Evolutionary conservation across 164 flowering plant species (phyloP), one percentile per base, ranked within the genome.

Genomic region (Stephania yunnanensis): DNA sequence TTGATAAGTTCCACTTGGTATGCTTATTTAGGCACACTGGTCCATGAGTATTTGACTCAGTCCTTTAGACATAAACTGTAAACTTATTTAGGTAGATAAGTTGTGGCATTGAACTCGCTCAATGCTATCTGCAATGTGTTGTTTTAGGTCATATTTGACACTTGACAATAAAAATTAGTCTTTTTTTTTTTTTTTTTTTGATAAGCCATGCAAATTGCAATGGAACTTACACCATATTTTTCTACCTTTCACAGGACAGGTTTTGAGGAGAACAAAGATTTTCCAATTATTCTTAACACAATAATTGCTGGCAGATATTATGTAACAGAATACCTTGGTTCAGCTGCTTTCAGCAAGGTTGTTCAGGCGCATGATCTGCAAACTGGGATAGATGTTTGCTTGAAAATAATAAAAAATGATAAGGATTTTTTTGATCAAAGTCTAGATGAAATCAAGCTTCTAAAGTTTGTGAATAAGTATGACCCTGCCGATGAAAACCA

Each of bases 391-490:
- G 90, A 95, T 81, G 98, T 95, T 76, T 95, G 98, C 81, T 77
- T 95, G 81, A 95, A 95, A 89, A 93, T 95, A 71, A 90, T 95
- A 71, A 95, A 95, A 76, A 95, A 95, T 75, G 97, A 93, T 74
- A 95, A 95, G 77, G 97, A 95, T 75, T 93, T 90, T 58, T 95
- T 95, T 71, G 97, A 95, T 74, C 98, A 95, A 81, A 95, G 97
- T 81, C 85, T 95, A 55, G 98, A 93, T 82, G 99, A 93, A 81
- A 90, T 93, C 58, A 93, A 93, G 81, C 97, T 93, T 66, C 80
- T 95, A 19, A 95, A 95, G 87, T 85, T 84, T 79, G 98, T 91
- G 76, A 95, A 93, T 83, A 95, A 88, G 85, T 84, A 92, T 65
- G 99, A 93, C 76, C 97, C 95, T 70, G 85, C 80, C 50, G 97